Conservation (phyloP, 768 basidiomycete genomes). For the Pleurotus platypus region DNA sequence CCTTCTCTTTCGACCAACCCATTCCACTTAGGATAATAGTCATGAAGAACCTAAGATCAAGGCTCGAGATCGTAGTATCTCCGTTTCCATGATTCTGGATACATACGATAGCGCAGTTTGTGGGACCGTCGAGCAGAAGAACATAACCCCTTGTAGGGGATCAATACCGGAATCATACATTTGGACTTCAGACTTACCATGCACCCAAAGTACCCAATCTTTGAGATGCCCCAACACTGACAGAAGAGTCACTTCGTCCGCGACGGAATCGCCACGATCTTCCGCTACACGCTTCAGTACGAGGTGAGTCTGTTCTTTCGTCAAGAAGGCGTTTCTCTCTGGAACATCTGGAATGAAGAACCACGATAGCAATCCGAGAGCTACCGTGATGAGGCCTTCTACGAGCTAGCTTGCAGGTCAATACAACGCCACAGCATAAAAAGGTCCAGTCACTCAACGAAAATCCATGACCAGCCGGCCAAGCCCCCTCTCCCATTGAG, state of each 20-base stretch:
- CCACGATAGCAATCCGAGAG: constrained; percentile 39
- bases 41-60: constrained; percentile 34
- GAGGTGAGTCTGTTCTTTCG: constrained; percentile 34
- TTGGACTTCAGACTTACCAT: constrained; percentile 25
- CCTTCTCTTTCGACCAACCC: constrained; percentile 41
- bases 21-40: constrained; percentile 44
- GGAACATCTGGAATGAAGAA: constrained; percentile 45
- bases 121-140: constrained; percentile 46
- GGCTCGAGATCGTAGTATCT: not conserved
- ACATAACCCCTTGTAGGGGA: constrained; percentile 37
- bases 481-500: constrained; percentile 38
- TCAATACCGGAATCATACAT: not conserved
- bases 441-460: constrained; percentile 26
- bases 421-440: too few species aligned
- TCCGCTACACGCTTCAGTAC: constrained; percentile 41
- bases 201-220: constrained; percentile 50
- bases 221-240: constrained; percentile 33
- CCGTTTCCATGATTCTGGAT: not conserved
- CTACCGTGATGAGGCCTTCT: constrained; percentile 44
- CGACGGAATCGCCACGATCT: constrained; percentile 47
- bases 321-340: constrained; percentile 43
- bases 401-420: constrained; percentile 31
- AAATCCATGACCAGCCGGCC: constrained; percentile 52
- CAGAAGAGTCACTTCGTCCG: constrained; percentile 33
- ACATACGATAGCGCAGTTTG: constrained; percentile 45